Conservation (phyloP, 2,329 filamentous ascomycete species). For the Aureobasidium namibiae region DNA sequence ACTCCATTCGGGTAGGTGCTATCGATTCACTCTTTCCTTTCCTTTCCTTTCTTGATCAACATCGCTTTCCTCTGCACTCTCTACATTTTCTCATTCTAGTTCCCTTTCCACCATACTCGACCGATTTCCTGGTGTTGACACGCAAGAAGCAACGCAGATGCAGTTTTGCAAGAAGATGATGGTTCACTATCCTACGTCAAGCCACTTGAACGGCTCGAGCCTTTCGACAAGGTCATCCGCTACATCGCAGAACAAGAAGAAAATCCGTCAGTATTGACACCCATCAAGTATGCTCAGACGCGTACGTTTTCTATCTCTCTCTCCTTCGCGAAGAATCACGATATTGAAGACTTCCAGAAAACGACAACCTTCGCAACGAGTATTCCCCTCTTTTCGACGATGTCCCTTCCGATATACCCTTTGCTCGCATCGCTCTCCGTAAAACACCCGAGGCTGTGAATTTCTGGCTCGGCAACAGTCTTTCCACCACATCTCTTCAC, state of each 20-base stretch:
- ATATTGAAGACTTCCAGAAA: conserved; percentile 43
- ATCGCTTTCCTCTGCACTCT: background rate
- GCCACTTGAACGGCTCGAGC: conserved; percentile 58
- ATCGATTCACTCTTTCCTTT: background rate
- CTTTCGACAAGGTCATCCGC: conserved; percentile 54
- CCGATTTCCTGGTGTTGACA: background rate
- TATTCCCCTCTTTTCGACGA: conserved; percentile 56
- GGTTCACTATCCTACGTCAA: conserved; percentile 52
- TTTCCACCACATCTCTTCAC: conserved; percentile 63
- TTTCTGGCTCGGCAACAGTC: conserved; percentile 71
- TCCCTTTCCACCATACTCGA: background rate
- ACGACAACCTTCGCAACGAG: conserved; percentile 71
- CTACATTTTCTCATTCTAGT: background rate
- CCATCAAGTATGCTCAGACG: conserved; percentile 65
- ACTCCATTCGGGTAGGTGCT: conserved; percentile 59
- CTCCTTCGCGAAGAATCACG: background rate
- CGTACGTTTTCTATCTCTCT: conserved; percentile 41
- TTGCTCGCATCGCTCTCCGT: conserved; percentile 62
- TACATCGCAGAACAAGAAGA: conserved; percentile 52
- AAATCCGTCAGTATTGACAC: conserved; percentile 26
- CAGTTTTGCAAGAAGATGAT: conserved; percentile 57
- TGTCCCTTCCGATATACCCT: conserved; percentile 55
- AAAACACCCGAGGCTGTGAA: conserved; percentile 66
- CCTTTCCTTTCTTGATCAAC: background rate
- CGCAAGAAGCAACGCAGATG: conserved; percentile 42